Conservation (phyloP, 176 grass and related monocot genomes). For the Ensete ventricosum region DNA sequence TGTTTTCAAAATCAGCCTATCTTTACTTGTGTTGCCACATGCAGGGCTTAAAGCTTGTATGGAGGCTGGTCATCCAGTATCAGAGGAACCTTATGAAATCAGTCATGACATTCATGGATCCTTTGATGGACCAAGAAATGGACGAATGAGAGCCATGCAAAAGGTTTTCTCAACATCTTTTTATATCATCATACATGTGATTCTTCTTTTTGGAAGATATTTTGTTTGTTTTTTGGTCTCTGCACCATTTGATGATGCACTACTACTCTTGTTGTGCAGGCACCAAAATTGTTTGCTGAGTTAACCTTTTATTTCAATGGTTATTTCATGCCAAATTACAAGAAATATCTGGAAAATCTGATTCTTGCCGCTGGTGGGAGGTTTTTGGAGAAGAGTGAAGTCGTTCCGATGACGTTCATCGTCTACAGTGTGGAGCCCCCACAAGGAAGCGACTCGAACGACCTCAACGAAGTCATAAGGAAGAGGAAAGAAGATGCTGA, state of each 20-base stretch:
- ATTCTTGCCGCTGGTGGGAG: slow-evolving; percentile 48
- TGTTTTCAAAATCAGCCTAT: no score
- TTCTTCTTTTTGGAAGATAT: background rate
- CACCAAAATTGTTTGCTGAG: slow-evolving; percentile 54
- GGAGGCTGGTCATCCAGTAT: slow-evolving; percentile 47
- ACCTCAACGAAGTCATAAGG: slow-evolving; percentile 36
- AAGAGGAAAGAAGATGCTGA: slow-evolving; percentile 59
- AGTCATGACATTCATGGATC: slow-evolving; percentile 72
- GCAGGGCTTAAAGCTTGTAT: slow-evolving; percentile 75
- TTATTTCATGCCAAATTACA: slow-evolving; percentile 62
- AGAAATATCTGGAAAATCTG: slow-evolving; percentile 63
- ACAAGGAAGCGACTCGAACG: slow-evolving; percentile 30
- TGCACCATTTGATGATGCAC: background rate
- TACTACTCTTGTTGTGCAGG: slow-evolving; percentile 32
- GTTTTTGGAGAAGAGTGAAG: slow-evolving; percentile 31
- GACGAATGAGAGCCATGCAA: slow-evolving; percentile 47
- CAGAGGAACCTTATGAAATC: slow-evolving; percentile 69
- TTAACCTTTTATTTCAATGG: slow-evolving; percentile 65
- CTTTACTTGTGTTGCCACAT: slow-evolving; percentile 12
- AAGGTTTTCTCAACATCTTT: slow-evolving; percentile 31
- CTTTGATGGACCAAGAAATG: slow-evolving; percentile 65
- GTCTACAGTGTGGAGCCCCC: slow-evolving; percentile 70
- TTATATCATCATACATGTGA: background rate
- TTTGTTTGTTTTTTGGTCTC: background rate
- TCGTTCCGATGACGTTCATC: slow-evolving; percentile 43